Base-by-base conservation (phyloP, 2,329 filamentous ascomycete species). In the Huntiella bhutanensis region DNA sequence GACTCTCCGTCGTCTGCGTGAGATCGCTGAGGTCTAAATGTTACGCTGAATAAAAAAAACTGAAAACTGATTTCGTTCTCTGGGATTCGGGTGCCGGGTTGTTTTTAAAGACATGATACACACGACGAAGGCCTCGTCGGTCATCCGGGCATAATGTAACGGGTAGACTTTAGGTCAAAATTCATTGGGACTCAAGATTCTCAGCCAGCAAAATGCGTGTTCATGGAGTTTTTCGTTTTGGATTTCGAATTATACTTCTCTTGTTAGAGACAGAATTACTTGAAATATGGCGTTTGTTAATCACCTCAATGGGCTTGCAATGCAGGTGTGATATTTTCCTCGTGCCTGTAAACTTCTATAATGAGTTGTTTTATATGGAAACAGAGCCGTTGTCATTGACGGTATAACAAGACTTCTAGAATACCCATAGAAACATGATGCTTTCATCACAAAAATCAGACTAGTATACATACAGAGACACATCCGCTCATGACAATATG, bases 1-100 rank as follows among this genome's bases (percentile, higher is more conserved):
- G 59, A 95, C 87, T 60, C 86, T 95, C 70, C 83, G 87, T 72
- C 82, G 87, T 78, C 76, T 95, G 72, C 82, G 87, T 66, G 87
- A 95, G 73, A 93, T 94, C 71, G 83, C 83, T 64, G 87, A 94
- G 78, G 84, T 92, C 70, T 88, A 83, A 73, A 65, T 59, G 60
- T 54, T 50, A 55, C 50, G 46, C 22, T 53, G 51, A 51, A 55
- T 51, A 48, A 50, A 52, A 52, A 43, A 51, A 47, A 38, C 53
- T 52, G 36, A 50, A 51, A 53, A 52, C 49, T 45, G 49, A 40
- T 45, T 39, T 47, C 43, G 45, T 47, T 50, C 45, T 47, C 39
- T 47, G 39, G 41, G 42, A 45, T 50, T 50, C 38, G 39, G 45
- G 38, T 47, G 46, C 43, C 38, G 34, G 42, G 45, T 40, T 28